phyloP scores from a whole-genome alignment of 2,329 filamentous ascomycete genomes.

The Xylaria sp. region DNA sequence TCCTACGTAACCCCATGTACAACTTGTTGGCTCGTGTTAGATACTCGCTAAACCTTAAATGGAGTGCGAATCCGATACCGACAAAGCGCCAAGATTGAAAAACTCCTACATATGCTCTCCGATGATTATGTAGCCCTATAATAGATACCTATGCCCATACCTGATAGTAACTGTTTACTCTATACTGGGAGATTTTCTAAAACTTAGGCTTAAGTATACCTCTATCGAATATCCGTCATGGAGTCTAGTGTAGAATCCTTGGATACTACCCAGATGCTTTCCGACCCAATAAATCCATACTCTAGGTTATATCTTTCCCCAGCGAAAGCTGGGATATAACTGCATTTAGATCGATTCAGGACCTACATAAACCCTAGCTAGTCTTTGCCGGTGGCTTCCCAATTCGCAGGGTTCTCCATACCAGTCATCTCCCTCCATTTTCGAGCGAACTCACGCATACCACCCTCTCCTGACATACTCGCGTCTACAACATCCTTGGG shows the following conservation, averaged over 20 bases:
- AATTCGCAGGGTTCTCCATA: constrained; percentile 45
- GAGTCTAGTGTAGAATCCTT: no score
- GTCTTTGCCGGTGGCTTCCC: constrained; percentile 39
- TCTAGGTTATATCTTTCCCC: not conserved
- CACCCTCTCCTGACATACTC: constrained; percentile 73
- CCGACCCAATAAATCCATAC: not conserved
- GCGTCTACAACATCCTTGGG: constrained; percentile 90
- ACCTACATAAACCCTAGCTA: not conserved
- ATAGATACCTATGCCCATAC: no score
- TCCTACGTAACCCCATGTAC: not conserved
- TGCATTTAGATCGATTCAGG: not conserved
- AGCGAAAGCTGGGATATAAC: not conserved
- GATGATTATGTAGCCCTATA: no score
- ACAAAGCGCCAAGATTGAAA: no score
- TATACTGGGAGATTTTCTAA: no score
- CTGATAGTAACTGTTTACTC: no score
- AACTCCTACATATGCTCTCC: no score
- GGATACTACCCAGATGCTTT: not conserved
- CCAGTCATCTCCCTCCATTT: constrained; percentile 73
- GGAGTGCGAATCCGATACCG: constrained; percentile 22
- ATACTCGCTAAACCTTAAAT: not conserved
- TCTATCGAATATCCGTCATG: no score
- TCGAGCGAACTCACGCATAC: constrained; percentile 81
- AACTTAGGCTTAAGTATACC: no score
- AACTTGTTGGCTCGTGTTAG: not conserved